Percentiles rank a stretch among this genome's conserved stretches.
phyloP scores from a whole-genome alignment of 106 monocot species.

The Ottelia alismoides region DNA sequence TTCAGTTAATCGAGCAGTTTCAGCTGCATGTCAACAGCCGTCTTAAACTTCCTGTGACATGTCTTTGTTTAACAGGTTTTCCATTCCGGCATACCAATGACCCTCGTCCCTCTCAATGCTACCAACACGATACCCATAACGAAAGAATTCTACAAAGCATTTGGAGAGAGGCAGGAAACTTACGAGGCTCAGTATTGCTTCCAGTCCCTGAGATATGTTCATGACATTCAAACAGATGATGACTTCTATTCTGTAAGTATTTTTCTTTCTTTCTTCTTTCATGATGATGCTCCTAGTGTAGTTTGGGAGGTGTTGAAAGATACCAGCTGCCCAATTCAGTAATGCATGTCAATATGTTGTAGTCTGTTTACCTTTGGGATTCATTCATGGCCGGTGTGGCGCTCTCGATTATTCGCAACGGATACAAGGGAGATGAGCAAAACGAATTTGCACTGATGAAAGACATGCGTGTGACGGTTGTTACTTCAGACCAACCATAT shows the following conservation, averaged over 20 bases:
- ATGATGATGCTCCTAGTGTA: no score
- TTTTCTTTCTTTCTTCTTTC: constrained; percentile 2
- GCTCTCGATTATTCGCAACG: constrained; percentile 39
- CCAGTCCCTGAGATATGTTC: constrained; percentile 37
- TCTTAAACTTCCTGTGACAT: no score
- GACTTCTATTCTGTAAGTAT: constrained; percentile 39
- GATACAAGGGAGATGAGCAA: constrained; percentile 19
- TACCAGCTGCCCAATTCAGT: no score
- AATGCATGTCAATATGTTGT: no score
- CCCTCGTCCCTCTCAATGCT: constrained; percentile 66
- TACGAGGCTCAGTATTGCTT: constrained; percentile 74
- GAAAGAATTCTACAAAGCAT: constrained; percentile 42
- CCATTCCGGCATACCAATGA: constrained; percentile 65
- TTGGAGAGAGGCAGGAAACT: constrained; percentile 34
- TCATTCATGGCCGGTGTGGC: constrained; percentile 62
- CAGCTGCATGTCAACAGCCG: neutral
- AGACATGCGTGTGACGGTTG: constrained; percentile 63
- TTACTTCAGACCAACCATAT: constrained; percentile 78
- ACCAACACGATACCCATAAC: constrained; percentile 71
- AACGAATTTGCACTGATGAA: constrained; percentile 77
- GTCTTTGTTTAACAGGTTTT: no score
- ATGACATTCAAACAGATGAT: constrained; percentile 43
- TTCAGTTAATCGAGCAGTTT: neutral
- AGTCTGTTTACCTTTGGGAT: constrained; percentile 93
- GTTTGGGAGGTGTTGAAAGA: no score